Base-by-base conservation (phyloP, 148 eudicot genomes). In the Drosera capensis region DNA sequence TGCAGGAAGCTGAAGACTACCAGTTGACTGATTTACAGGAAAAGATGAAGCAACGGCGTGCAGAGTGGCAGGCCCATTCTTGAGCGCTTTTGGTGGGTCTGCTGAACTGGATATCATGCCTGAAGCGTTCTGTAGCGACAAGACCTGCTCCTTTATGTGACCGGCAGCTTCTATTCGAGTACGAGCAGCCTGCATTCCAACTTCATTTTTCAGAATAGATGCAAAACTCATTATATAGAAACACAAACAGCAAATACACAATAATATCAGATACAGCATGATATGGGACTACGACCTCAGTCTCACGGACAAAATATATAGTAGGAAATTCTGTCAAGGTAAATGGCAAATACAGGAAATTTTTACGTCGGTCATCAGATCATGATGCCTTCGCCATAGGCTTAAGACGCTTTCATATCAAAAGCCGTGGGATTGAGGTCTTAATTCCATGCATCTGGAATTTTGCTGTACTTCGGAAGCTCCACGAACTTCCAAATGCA, bases 171-270 rank as follows among this genome's bases (percentile, higher is more conserved):
- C 67, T 25, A 78, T 55, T 40, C 69, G 71, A 57, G 54, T 54
- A 8, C 73, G 72, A 58, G 84, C 93, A 50, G 73, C 73, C 97
- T 88, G 92, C 70, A 63, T 12, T 42, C 38, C 11, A 2, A 11
- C 13, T 34, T 34, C 38, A 2, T 4, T 34, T 34, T 13, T 34
- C n/a, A 34, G 38, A 34, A 13, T 34, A 9, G 31, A 13, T 9
- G 9, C 38, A 28, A 34, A 5, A 4, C 38, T 9, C 38, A 34
- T 11, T 4, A 34, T 11, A 5, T 11, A 34, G 3, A 4, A 13
- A 34, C 38, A 28, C 0, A 28, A 0, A 28, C 11, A 28, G 31
- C 5, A 28, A 0, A 28, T 28, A 28, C 11, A 28, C 11, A 28
- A 5, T 0, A 28, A 28, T 28, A 28, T 28, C 31, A 11, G 31